Evolutionary conservation across 345 rosid species (phyloP).

Genomic region (Gossypioides kirkii): DNA sequence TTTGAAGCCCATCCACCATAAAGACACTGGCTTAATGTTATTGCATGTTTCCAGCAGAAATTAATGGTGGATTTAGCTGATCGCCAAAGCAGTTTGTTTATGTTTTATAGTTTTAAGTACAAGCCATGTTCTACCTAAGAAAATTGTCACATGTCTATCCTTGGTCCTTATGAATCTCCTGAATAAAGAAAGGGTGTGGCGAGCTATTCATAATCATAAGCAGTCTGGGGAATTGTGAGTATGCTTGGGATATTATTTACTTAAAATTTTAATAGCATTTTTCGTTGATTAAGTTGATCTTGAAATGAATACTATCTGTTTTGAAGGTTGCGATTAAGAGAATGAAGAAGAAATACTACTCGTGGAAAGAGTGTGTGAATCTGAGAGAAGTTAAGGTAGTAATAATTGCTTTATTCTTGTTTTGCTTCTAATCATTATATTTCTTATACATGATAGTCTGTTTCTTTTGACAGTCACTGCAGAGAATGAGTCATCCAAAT

Average conservation of each 20-base stretch:
- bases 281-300: not conserved
- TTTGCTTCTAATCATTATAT: not conserved
- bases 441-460: not conserved
- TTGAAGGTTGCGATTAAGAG: conserved; percentile 86
- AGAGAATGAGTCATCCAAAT: conserved; percentile 87
- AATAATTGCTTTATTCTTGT: not conserved
- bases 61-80: conserved; percentile 35
- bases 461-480: conserved; percentile 50
- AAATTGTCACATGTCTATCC: conserved; percentile 35
- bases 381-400: conserved; percentile 94
- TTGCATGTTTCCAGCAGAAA: conserved; percentile 20
- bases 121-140: conserved; percentile 22
- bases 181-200: conserved; percentile 68
- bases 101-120: conserved; percentile 22
- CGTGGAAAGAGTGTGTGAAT: conserved; percentile 91
- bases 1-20: conserved; percentile 37
- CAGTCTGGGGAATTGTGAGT: conserved; percentile 84
- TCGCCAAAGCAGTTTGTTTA: conserved; percentile 24
- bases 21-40: conserved; percentile 23
- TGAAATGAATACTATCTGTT: not conserved
- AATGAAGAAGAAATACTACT: conserved; percentile 92
- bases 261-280: not conserved
- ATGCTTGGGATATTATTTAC: not conserved
- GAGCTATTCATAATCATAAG: conserved; percentile 71
- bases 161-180: conserved; percentile 25